phyloP scores from a whole-genome alignment of 169 alveolate genomes.

The Besnoitia besnoiti region DNA sequence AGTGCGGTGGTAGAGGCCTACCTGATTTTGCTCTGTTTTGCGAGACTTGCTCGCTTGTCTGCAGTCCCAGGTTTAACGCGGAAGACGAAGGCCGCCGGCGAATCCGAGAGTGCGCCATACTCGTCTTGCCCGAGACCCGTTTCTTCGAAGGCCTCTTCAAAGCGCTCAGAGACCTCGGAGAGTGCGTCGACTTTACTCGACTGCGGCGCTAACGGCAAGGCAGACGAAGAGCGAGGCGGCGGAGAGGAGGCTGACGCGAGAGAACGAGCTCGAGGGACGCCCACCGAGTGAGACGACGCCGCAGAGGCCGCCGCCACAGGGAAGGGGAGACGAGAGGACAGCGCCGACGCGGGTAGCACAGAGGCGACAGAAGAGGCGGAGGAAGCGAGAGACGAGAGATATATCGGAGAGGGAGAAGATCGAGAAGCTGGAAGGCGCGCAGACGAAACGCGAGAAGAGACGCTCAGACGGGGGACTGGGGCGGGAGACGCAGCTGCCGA shows the following conservation, averaged over 20 bases:
- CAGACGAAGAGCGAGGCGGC: not conserved
- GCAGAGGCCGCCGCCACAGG: too few relatives aligned
- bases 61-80: not conserved
- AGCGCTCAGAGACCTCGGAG: not conserved
- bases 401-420: not conserved
- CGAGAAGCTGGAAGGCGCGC: not conserved
- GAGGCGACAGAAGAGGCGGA: too few relatives aligned
- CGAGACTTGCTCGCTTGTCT: not conserved
- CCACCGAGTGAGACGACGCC: too few relatives aligned
- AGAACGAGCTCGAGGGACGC: too few relatives aligned
- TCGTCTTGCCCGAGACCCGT: not conserved
- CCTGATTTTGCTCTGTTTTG: not conserved
- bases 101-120: not conserved
- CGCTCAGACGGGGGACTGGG: too few relatives aligned
- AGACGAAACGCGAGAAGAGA: not conserved
- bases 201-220: not conserved
- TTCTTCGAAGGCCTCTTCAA: slow-evolving; percentile 39
- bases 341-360: too few relatives aligned
- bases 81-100: not conserved
- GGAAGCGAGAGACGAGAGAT: not conserved
- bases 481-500: too few relatives aligned
- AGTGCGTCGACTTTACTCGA: not conserved
- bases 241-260: too few relatives aligned
- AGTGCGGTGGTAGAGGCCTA: not conserved
- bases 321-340: too few relatives aligned